Evolutionary conservation across 1,284 basidiomycete genomes (phyloP).

Genomic region (Trametes versicolor): DNA sequence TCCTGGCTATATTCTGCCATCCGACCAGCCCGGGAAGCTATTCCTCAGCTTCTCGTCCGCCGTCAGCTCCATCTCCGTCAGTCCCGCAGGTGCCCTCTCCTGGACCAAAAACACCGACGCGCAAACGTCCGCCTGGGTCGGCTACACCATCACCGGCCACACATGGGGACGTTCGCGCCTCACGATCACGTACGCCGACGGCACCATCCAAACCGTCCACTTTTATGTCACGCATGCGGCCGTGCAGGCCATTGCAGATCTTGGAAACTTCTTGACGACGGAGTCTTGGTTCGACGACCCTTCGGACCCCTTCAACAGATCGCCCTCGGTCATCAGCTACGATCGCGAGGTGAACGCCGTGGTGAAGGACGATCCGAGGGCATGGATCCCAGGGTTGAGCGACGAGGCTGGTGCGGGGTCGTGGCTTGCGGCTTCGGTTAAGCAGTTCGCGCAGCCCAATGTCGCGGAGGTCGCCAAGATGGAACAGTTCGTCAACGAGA

Average conservation of each 20-base stretch:
- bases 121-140: slow-evolving; percentile 54
- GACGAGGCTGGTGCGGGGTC: slow-evolving; percentile 69
- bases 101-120: slow-evolving; percentile 57
- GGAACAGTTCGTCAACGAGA: slow-evolving; percentile 58
- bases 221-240: slow-evolving; percentile 62
- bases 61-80: slow-evolving; percentile 55
- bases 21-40: slow-evolving; percentile 60
- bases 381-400: slow-evolving; percentile 67
- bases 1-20: slow-evolving; percentile 63
- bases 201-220: slow-evolving; percentile 62
- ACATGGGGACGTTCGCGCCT: slow-evolving; percentile 63
- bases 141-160: slow-evolving; percentile 57
- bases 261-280: slow-evolving; percentile 66
- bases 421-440: slow-evolving; percentile 66
- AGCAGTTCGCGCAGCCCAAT: slow-evolving; percentile 63
- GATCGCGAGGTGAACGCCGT: slow-evolving; percentile 60
- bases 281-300: slow-evolving; percentile 63
- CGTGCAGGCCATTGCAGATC: slow-evolving; percentile 55
- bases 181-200: slow-evolving; percentile 60
- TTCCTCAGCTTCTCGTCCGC: slow-evolving; percentile 58
- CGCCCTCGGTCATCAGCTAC: slow-evolving; percentile 66
- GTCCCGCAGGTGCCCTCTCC: slow-evolving; percentile 58
- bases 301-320: slow-evolving; percentile 62
- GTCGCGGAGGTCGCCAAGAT: slow-evolving; percentile 61
- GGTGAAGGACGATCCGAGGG: slow-evolving; percentile 57